A percentile compares a stretch with the other conserved stretches of the same genome.
phyloP scores from a whole-genome alignment of 179 eudicot species.

The Corrigiola litoralis region DNA sequence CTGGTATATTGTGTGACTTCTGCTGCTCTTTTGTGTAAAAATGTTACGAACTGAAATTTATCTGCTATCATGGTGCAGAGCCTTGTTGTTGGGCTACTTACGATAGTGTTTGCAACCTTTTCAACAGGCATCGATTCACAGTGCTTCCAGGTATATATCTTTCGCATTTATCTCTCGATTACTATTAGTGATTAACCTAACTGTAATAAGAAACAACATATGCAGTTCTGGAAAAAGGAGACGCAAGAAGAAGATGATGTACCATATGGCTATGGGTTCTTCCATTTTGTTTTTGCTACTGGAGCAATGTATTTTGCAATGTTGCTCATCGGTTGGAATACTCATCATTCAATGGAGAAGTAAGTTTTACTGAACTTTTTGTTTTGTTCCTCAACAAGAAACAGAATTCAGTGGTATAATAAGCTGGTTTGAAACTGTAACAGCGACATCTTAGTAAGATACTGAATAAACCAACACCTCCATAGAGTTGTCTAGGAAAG shows the following conservation, averaged over 20 bases:
- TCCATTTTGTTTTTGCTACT: constrained; percentile 81
- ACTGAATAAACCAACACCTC: too few species aligned
- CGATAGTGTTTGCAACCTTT: constrained; percentile 82
- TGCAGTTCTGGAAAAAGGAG: constrained; percentile 64
- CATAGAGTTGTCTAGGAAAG: too few species aligned
- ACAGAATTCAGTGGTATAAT: neutral
- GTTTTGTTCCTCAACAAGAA: neutral
- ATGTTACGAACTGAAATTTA: neutral
- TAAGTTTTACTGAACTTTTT: constrained; percentile 24
- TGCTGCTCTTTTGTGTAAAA: neutral
- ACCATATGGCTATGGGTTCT: constrained; percentile 86
- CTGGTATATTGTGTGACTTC: too few species aligned
- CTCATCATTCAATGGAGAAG: constrained; percentile 72
- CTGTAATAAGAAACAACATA: neutral
- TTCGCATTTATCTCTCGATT: neutral
- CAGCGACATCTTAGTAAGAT: too few species aligned
- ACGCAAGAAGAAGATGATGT: constrained; percentile 52
- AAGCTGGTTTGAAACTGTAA: too few species aligned
- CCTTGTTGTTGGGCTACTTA: constrained; percentile 68
- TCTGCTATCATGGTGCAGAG: constrained; percentile 39
- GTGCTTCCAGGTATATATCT: constrained; percentile 65
- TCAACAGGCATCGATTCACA: constrained; percentile 88
- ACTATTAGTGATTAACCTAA: neutral
- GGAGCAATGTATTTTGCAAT: constrained; percentile 90
- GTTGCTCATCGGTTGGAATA: constrained; percentile 79